A percentile compares a stretch with the other conserved stretches of the same genome.
Conservation (phyloP, 257 asterid genomes). For the Lithospermum erythrorhizon region DNA sequence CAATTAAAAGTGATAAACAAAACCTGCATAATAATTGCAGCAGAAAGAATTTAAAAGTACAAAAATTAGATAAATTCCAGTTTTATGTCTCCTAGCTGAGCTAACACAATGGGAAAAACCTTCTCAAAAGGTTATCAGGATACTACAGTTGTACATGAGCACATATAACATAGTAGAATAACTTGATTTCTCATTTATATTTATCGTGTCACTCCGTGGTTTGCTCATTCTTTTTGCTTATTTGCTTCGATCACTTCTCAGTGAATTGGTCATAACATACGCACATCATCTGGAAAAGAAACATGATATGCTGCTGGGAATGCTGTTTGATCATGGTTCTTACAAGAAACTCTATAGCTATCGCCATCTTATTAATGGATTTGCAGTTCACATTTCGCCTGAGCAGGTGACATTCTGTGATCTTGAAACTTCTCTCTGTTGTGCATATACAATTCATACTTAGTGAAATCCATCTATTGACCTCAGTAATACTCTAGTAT, state of each 20-base stretch:
- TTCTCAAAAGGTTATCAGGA: too few species aligned
- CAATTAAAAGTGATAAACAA: too few species aligned
- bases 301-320: conserved; percentile 89
- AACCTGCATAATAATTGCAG: too few species aligned
- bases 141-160: neutral
- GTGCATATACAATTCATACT: neutral
- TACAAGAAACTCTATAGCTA: conserved; percentile 90
- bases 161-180: neutral
- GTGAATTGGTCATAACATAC: conserved; percentile 60
- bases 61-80: too few species aligned
- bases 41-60: too few species aligned
- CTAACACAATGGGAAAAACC: too few species aligned
- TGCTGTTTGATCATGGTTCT: conserved; percentile 74
- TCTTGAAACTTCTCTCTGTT: conserved; percentile 9
- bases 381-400: conserved; percentile 72
- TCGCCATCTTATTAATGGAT: conserved; percentile 84
- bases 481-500: neutral
- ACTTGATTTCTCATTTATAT: neutral
- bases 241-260: conserved; percentile 29
- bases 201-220: neutral
- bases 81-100: too few species aligned
- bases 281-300: conserved; percentile 66
- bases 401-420: conserved; percentile 65
- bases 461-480: too few species aligned
- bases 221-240: neutral